Percentiles rank a stretch among this genome's conserved stretches.
Evolutionary conservation across 768 basidiomycete genomes (phyloP).

Genomic region (Astraeus odoratus): DNA sequence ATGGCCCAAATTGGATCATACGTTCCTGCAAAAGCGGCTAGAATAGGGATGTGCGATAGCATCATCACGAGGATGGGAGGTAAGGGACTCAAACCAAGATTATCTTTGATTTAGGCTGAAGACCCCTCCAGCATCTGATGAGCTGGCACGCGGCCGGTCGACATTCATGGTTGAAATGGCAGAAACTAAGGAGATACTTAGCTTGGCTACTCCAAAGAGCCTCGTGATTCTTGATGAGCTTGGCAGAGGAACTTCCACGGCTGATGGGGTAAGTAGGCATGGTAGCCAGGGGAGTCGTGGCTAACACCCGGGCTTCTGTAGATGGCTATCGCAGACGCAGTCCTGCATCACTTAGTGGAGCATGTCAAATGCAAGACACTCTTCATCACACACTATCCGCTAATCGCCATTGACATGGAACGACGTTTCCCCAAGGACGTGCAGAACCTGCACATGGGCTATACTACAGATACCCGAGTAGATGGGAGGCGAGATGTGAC

Average conservation of each 20-base stretch:
- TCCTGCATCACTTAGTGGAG: conserved; percentile 63
- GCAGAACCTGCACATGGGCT: conserved; percentile 85
- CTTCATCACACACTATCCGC: conserved; percentile 94
- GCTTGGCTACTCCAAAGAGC: conserved; percentile 63
- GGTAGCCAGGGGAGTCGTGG: not conserved
- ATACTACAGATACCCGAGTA: conserved; percentile 57
- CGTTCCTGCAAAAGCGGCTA: conserved; percentile 75
- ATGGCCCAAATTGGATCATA: conserved; percentile 89
- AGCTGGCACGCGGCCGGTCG: conserved; percentile 77
- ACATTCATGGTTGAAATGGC: conserved; percentile 98
- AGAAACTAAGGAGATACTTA: conserved; percentile 86
- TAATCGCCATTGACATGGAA: conserved; percentile 65
- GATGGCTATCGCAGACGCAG: conserved; percentile 86
- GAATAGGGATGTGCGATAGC: conserved; percentile 73
- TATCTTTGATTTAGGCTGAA: not conserved
- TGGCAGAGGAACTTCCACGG: conserved; percentile 87
- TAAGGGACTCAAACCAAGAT: conserved; percentile 27
- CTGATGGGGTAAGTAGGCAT: conserved; percentile 60
- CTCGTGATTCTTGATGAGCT: conserved; percentile 89
- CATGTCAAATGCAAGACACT: conserved; percentile 61
- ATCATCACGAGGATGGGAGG: conserved; percentile 89
- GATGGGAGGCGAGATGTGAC: conserved; percentile 76
- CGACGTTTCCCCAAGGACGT: conserved; percentile 52
- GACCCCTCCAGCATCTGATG: conserved; percentile 63
- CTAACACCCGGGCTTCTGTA: conserved; percentile 23